Evolutionary conservation across 2,329 filamentous ascomycete genomes (phyloP).

Genomic region (Colletotrichum sp.): DNA sequence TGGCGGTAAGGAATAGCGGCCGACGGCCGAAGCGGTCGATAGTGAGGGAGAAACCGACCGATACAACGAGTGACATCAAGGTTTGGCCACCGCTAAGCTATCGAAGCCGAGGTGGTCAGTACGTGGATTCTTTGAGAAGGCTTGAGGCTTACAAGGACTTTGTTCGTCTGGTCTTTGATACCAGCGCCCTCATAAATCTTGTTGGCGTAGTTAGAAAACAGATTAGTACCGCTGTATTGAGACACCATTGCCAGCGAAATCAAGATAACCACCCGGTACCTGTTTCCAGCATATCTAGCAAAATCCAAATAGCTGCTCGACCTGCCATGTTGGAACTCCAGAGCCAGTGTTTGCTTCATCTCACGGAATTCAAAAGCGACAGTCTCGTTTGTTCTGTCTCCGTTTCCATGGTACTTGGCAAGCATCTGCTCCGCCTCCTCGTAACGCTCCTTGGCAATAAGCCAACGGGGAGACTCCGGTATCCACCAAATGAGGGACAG

Average conservation of each 20-base stretch:
- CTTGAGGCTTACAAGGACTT: background rate
- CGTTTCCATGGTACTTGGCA: conserved; percentile 54
- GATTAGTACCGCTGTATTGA: background rate
- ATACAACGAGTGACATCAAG: background rate
- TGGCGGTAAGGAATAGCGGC: background rate
- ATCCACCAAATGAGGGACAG: conserved; percentile 14
- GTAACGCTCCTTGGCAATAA: conserved; percentile 30
- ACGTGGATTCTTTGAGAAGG: background rate
- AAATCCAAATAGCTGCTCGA: background rate
- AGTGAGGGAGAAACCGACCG: background rate
- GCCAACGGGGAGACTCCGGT: conserved; percentile 36
- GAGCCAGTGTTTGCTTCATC: background rate
- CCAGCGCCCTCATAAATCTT: background rate
- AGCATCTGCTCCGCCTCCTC: conserved; percentile 34
- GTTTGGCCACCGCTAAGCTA: background rate
- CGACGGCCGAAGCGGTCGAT: background rate
- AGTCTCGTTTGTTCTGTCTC: conserved; percentile 37
- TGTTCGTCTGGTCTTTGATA: background rate
- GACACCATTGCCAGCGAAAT: background rate
- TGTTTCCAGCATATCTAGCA: background rate
- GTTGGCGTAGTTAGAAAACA: background rate
- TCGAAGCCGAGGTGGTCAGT: background rate
- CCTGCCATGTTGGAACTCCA: background rate
- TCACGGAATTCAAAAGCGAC: background rate
- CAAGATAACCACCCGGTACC: background rate